Evolutionary conservation across 768 basidiomycete genomes (phyloP), one percentile per base, ranked within the genome.

Genomic region (Calvatia gigantea): DNA sequence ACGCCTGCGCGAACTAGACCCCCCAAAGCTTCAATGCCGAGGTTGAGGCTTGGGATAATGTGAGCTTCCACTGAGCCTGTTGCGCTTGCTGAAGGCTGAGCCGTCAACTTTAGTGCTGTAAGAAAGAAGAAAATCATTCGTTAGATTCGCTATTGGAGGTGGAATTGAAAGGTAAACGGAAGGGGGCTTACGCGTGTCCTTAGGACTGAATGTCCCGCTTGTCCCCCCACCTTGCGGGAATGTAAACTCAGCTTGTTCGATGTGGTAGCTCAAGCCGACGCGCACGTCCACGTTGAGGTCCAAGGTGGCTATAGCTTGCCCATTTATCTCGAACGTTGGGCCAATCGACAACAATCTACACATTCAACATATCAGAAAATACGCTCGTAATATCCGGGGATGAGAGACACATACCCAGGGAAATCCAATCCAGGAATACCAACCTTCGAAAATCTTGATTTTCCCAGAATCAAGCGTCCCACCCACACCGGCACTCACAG

Each of bases 381-480:
- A n/a, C n/a, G n/a, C 5, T 54, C n/a, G 19, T 7, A 15, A 31
- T 7, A 15, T 43, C 21, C 17, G 6, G 11, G 23, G 15, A 19
- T 14, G 17, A 11, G 23, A 25, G 6, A 5, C n/a, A 61, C 70
- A 12, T 64, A 78, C 77, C 75, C 78, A 39, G 79, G 78, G 64
- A 82, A 73, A 60, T 77, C 73, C 15, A 82, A 68, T 6, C 77
- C 80, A 1, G 77, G 77, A 52, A 83, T 68, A 1, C 75, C 75
- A 29, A 74, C 58, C 46, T n/a, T 72, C 63, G 37, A 77, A 69
- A 12, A 83, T 61, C 14, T 64, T 61, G 49, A 78, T 65, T 38
- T 70, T 72, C 3, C 76, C 79, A 0, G 77, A 73, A 58, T 78
- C 75, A 15, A 80, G 56, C 0, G 67, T 65, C 0, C 76, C 81